Evolutionary conservation across 192 early-diverging fungal genomes (phyloP), one percentile per base, ranked within the genome.

Genomic region (Fimicolochytrium jonesii): DNA sequence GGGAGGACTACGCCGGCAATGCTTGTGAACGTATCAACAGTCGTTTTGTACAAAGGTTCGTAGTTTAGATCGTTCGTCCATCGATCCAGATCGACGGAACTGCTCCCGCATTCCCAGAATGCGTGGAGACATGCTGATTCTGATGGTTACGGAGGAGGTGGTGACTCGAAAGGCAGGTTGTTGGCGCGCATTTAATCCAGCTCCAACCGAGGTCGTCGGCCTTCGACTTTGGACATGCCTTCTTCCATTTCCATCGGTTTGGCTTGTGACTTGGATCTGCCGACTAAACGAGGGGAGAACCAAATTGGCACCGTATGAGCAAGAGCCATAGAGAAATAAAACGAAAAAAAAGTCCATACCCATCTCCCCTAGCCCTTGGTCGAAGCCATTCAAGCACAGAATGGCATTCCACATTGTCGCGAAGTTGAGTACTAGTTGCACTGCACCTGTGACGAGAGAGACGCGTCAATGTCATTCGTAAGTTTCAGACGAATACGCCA

Each of bases 391-490:
- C 4, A 68, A 29, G 30, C 66, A 59, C 43, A 35, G 22, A 7
- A 64, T 32, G 3, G 34, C 66, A 23, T 48, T 68, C 37, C 51
- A 23, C 13, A 73, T 13, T 4, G 61, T 69, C 20, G 18, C 26
- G 28, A 73, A 31, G 33, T 69, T 68, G 20, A 69, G 41, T 18
- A 69, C 15, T 6, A 59, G 28, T 56, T 73, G 67, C 26, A 73
- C 43, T 4, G 33, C 25, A 22, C 48, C 54, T 68, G 42, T 49
- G 53, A 53, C 25, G 36, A 26, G n/a, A n/a, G n/a, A n/a, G n/a
- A n/a, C n/a, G n/a, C n/a, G n/a, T n/a, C n/a, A 37, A 56, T 56
- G 36, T 25, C 17, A 36, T 6, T 15, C 15, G 26, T 39, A n/a
- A 39, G 36, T 28, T n/a, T n/a, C n/a, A n/a, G n/a, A n/a, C n/a